Percentiles rank a stretch among this genome's conserved stretches.
Conservation (phyloP, 2,329 filamentous ascomycete genomes). For the Nakataea oryzae region DNA sequence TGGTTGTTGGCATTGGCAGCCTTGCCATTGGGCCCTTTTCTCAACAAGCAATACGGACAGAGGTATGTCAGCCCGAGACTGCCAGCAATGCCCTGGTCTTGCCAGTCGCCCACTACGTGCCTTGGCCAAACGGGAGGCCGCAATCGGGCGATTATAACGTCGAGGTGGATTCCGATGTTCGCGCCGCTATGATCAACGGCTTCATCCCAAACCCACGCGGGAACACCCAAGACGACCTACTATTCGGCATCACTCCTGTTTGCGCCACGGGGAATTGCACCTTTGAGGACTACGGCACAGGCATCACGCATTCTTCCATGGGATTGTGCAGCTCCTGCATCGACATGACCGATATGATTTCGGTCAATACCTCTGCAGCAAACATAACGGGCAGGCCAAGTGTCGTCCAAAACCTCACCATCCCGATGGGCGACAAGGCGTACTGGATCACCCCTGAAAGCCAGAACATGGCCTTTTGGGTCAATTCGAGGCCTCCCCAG, state of each 20-base stretch:
- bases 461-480: neutral
- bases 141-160: neutral
- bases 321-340: constrained; percentile 2
- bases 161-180: neutral
- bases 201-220: neutral
- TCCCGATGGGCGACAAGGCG: constrained; percentile 4
- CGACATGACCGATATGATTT: neutral
- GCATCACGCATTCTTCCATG: neutral
- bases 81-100: neutral
- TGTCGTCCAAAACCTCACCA: neutral
- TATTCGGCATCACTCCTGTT: neutral
- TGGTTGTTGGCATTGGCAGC: neutral
- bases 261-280: neutral
- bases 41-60: neutral
- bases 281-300: neutral
- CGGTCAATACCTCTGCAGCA: neutral
- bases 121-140: neutral
- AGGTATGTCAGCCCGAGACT: neutral
- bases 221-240: neutral
- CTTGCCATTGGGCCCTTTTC: neutral
- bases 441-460: neutral
- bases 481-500: too few relatives aligned
- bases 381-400: neutral
- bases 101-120: neutral
- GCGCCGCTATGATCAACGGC: neutral